A percentile compares a stretch with the other conserved stretches of the same genome.
Conservation (phyloP, 2,329 filamentous ascomycete species). For the Penicillium sp. region DNA sequence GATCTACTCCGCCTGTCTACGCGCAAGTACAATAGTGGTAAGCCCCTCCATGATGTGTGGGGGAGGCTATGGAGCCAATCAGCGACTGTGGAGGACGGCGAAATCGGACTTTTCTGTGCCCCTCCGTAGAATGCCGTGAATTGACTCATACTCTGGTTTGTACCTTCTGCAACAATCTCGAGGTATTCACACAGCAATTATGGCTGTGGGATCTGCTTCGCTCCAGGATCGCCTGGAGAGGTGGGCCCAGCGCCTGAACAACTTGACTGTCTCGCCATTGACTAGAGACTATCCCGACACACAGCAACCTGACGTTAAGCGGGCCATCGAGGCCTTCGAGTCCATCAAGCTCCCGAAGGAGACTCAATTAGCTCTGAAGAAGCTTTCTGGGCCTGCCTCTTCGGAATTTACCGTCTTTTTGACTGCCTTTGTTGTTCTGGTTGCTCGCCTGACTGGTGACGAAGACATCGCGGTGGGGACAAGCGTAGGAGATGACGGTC, state of each 20-base stretch:
- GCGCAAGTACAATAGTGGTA: conserved; percentile 11
- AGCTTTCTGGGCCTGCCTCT: conserved; percentile 33
- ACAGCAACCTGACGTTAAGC: conserved; percentile 37
- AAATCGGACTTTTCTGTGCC: conserved; percentile 31
- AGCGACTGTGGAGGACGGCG: conserved; percentile 17
- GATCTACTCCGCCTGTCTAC: too few relatives aligned
- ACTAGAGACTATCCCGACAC: conserved; percentile 45
- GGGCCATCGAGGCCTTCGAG: conserved; percentile 45
- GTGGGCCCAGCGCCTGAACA: conserved; percentile 43
- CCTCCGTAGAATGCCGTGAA: conserved; percentile 17
- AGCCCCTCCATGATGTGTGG: conserved; percentile 11
- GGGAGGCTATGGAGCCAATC: conserved; percentile 14
- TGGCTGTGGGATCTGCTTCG: conserved; percentile 34
- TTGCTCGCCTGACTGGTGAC: conserved; percentile 48
- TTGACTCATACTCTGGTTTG: conserved; percentile 26
- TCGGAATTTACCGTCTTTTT: conserved; percentile 43
- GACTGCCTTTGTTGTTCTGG: conserved; percentile 45
- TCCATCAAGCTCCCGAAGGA: conserved; percentile 38
- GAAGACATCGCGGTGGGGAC: conserved; percentile 50
- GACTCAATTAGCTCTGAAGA: conserved; percentile 38
- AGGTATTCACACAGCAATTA: conserved; percentile 24
- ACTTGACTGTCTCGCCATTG: conserved; percentile 44
- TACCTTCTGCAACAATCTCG: conserved; percentile 8
- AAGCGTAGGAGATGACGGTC: conserved; percentile 43
- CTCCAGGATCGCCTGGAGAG: conserved; percentile 41